Evolutionary conservation across 768 basidiomycete genomes (phyloP).

Genomic region (Panellus pusillus): DNA sequence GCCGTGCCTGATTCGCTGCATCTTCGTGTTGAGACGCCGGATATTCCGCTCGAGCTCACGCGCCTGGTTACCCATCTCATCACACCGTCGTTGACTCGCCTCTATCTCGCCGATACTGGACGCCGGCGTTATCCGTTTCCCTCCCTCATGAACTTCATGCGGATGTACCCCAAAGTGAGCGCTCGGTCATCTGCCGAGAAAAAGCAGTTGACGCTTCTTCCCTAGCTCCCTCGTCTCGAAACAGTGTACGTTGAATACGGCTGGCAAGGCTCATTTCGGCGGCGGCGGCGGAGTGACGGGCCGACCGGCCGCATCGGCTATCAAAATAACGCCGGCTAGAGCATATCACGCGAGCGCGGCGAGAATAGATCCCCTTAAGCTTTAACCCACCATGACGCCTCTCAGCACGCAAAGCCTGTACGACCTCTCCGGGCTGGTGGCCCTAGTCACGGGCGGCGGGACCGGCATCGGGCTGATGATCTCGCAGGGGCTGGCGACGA

Average conservation of each 20-base stretch:
- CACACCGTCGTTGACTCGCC: constrained; percentile 45
- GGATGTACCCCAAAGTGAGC: constrained; percentile 34
- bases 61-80: constrained; percentile 51
- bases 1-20: constrained; percentile 47
- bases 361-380: constrained; percentile 9
- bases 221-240: constrained; percentile 35
- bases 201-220: background rate
- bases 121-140: constrained; percentile 40
- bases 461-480: constrained; percentile 65
- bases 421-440: constrained; percentile 58
- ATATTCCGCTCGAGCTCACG: constrained; percentile 63
- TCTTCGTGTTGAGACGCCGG: constrained; percentile 49
- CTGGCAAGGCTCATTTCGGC: constrained; percentile 38
- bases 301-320: background rate
- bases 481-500: constrained; percentile 68
- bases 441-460: constrained; percentile 54
- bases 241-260: constrained; percentile 43
- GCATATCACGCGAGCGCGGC: constrained; percentile 16
- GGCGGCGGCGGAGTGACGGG: background rate
- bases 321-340: background rate
- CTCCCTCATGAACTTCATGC: constrained; percentile 49
- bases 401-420: constrained; percentile 37
- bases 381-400: constrained; percentile 24
- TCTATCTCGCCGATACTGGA: constrained; percentile 49
- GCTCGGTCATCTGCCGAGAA: background rate